Conservation (phyloP, 2,329 filamentous ascomycete genomes). For the Trichoderma sp. region DNA sequence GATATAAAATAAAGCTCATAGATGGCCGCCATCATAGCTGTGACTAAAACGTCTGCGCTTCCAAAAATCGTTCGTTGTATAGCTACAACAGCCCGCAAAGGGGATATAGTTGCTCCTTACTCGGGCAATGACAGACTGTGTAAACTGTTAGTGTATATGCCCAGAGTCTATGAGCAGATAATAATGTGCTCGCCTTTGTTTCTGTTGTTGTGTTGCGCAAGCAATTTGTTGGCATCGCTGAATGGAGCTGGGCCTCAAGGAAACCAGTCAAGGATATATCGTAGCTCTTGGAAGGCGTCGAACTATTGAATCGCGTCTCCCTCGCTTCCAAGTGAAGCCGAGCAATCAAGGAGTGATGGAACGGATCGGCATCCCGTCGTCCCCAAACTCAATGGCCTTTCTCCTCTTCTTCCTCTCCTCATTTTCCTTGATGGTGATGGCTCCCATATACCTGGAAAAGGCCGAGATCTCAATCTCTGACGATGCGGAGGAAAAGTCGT, state of each 20-base stretch:
- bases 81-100: not conserved
- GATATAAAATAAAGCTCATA: not conserved
- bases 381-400: conserved; percentile 16
- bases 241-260: not conserved
- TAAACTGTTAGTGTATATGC: not conserved
- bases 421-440: conserved; percentile 7
- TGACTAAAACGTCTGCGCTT: not conserved
- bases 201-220: not conserved
- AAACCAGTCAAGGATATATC: not conserved
- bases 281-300: no score
- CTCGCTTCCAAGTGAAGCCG: no score
- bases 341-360: not conserved
- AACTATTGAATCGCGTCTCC: not conserved
- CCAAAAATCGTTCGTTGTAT: not conserved
- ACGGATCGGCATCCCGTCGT: conserved; percentile 21
- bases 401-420: not conserved
- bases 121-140: not conserved
- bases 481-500: not conserved
- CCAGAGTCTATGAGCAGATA: not conserved
- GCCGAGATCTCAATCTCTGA: conserved; percentile 1
- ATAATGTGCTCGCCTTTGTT: not conserved
- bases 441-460: conserved; percentile 5
- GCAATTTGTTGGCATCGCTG: not conserved
- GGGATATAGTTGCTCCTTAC: not conserved
- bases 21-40: not conserved